phyloP scores from a whole-genome alignment of 177 flowering plant species.

The Vitis hybrid region DNA sequence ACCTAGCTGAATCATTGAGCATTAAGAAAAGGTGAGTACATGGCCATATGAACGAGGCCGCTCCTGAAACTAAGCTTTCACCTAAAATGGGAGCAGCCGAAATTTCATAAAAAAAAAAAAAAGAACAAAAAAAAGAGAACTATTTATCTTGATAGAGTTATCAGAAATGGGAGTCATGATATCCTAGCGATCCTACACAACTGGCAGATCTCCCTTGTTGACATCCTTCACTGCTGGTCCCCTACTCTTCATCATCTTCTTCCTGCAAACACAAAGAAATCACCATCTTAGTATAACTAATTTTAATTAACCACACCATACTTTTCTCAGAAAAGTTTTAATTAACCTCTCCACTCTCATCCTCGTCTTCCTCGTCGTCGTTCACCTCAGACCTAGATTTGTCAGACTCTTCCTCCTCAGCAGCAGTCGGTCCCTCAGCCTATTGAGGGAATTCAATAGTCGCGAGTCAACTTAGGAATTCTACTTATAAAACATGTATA shows the following conservation, averaged over 20 bases:
- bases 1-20: slow-evolving; percentile 5
- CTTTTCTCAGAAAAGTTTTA: neutral
- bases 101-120: neutral
- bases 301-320: neutral
- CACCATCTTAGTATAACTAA: neutral
- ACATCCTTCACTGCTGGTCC: neutral
- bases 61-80: neutral
- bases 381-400: slow-evolving; percentile 57
- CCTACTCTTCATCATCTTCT: slow-evolving; percentile 35
- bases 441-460: neutral
- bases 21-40: slow-evolving; percentile 5
- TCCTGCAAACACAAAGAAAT: slow-evolving; percentile 12
- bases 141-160: neutral
- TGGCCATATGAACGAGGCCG: neutral
- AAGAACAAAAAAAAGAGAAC: neutral
- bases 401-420: slow-evolving; percentile 53
- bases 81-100: too few relatives aligned
- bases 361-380: slow-evolving; percentile 61
- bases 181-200: slow-evolving; percentile 5
- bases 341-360: slow-evolving; percentile 56
- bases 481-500: too few relatives aligned
- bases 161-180: neutral
- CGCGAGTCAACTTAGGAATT: too few relatives aligned
- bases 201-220: neutral
- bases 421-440: slow-evolving; percentile 32